A percentile compares a stretch with the other conserved stretches of the same genome.
phyloP scores from a whole-genome alignment of 1,284 basidiomycete species.

The Gomphus bonarii region DNA sequence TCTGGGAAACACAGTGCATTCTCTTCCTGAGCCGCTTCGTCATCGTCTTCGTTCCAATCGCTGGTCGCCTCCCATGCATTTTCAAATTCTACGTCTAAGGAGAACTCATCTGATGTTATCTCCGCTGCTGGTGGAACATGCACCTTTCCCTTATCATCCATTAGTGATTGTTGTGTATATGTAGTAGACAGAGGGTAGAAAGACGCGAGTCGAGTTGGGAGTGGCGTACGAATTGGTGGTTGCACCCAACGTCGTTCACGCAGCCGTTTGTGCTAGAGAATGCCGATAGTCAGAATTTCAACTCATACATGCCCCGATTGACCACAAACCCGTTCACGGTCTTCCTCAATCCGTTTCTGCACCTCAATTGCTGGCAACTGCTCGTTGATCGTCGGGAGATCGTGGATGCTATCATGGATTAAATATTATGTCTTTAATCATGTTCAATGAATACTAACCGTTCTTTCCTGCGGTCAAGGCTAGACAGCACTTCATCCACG shows the following conservation, averaged over 20 bases:
- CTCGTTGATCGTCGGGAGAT: constrained; percentile 13
- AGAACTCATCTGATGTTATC: constrained; percentile 36
- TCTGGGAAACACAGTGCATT: constrained; percentile 53
- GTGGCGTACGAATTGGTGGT: constrained; percentile 37
- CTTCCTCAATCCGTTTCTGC: constrained; percentile 86
- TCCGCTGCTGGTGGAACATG: constrained; percentile 20
- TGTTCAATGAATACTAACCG: constrained; percentile 9
- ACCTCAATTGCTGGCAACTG: constrained; percentile 58
- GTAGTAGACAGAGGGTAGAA: constrained; percentile 31
- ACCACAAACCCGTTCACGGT: constrained; percentile 61
- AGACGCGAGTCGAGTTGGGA: constrained; percentile 41
- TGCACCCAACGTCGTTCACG: constrained; percentile 92
- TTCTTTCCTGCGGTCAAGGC: constrained; percentile 22
- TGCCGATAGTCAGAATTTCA: not conserved
- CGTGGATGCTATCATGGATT: constrained; percentile 14
- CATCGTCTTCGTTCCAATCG: constrained; percentile 84
- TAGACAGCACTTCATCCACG: constrained; percentile 48
- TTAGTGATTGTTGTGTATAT: constrained; percentile 14
- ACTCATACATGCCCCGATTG: not conserved
- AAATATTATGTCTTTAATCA: constrained; percentile 13
- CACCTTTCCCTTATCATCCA: constrained; percentile 20
- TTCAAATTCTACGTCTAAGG: constrained; percentile 83
- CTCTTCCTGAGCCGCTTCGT: constrained; percentile 63
- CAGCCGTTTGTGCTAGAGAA: constrained; percentile 70
- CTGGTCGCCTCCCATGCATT: constrained; percentile 87